These are phyloP conservation scores for Hermanozyma aechmeae DNA, from an alignment of 805 yeast species.

Conservation along the genomic window DNA sequence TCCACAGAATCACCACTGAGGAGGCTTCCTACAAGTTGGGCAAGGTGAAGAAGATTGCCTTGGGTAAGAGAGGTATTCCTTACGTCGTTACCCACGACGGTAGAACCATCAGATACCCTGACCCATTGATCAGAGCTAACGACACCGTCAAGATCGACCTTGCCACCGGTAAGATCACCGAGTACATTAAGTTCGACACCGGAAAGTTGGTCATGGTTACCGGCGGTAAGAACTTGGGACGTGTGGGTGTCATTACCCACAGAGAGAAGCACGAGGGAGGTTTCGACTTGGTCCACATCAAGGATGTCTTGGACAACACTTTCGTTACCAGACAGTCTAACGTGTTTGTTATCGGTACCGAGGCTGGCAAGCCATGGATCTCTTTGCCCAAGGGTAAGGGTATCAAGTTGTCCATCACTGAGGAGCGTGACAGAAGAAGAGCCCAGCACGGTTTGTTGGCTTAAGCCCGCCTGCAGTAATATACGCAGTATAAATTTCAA, in stretches of 20 bases:
- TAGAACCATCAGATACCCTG: constrained; percentile 20
- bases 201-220: constrained; percentile 35
- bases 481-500: too few species aligned
- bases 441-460: constrained; percentile 29
- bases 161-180: constrained; percentile 18
- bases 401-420: constrained; percentile 32
- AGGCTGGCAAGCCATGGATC: constrained; percentile 31
- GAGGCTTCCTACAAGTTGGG: constrained; percentile 18
- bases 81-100: constrained; percentile 20
- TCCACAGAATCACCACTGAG: constrained; percentile 19
- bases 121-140: constrained; percentile 15
- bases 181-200: constrained; percentile 29
- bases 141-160: constrained; percentile 17
- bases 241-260: constrained; percentile 34
- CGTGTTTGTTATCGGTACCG: constrained; percentile 33
- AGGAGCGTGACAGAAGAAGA: constrained; percentile 38
- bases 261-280: constrained; percentile 36
- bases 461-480: too few species aligned
- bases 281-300: constrained; percentile 34
- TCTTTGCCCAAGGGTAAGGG: constrained; percentile 38
- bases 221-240: constrained; percentile 36
- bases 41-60: constrained; percentile 17
- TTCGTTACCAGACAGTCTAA: constrained; percentile 34
- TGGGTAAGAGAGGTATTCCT: constrained; percentile 18
- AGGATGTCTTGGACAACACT: constrained; percentile 32